phyloP scores from a whole-genome alignment of 495 filamentous ascomycete species.

The Hypoxylon fragiforme region DNA sequence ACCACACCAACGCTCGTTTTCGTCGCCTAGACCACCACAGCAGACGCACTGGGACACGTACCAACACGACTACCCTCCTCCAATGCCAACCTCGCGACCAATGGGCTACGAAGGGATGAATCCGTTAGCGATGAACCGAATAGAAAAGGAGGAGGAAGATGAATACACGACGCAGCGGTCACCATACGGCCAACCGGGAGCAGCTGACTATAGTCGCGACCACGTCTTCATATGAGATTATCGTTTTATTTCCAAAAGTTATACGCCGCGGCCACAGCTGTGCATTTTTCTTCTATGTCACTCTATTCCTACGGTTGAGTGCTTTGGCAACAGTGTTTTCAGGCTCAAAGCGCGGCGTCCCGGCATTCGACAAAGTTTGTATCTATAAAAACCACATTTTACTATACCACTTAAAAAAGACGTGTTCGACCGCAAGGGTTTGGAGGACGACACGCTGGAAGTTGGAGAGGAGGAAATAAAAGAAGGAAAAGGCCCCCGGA shows the following conservation, averaged over 20 bases:
- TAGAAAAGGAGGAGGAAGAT: constrained; percentile 40
- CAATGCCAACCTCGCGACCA: constrained; percentile 22
- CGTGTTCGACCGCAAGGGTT: neutral
- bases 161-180: constrained; percentile 22
- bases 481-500: neutral
- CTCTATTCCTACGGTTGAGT: constrained; percentile 7
- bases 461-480: neutral
- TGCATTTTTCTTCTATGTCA: constrained; percentile 20
- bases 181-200: constrained; percentile 27
- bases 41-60: constrained; percentile 47
- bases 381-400: constrained; percentile 25
- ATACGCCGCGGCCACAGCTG: constrained; percentile 1
- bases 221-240: constrained; percentile 36
- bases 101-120: constrained; percentile 43
- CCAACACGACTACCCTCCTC: constrained; percentile 24
- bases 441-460: constrained; percentile 1
- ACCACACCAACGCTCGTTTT: constrained; percentile 50
- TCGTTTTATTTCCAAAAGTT: constrained; percentile 4
- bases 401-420: constrained; percentile 3
- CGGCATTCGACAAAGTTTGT: constrained; percentile 25
- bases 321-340: constrained; percentile 8
- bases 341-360: constrained; percentile 28
- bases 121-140: constrained; percentile 52
- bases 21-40: constrained; percentile 49
- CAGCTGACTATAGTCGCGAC: constrained; percentile 22